Base-by-base conservation (phyloP, 345 rosid species). In the Garcia nutans region DNA sequence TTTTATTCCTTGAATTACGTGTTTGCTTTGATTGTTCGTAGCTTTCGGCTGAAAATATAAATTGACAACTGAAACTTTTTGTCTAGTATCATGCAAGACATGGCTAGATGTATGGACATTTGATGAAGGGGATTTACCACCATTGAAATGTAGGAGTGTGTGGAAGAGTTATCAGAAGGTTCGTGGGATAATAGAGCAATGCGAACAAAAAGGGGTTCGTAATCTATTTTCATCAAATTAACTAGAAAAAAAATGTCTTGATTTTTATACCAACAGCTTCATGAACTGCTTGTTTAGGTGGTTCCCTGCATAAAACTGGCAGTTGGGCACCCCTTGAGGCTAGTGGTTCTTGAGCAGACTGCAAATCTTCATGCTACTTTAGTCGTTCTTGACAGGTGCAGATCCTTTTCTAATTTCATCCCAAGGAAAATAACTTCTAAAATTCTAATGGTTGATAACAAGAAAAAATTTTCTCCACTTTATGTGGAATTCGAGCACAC, bases 291-390 rank as follows among this genome's bases (percentile, higher is more conserved):
- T 24, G 72, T 24, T 3, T 37, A 83, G 85, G 86, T 77, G 12
- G 77, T 80, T 56, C 83, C 83, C 19, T 22, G 68, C 45, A 71
- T 83, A 47, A 76, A 77, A 68, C 67, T 83, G 50, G 86, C 86
- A 10, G 77, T 80, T 73, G 86, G 86, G 45, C 74, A 83, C n/a
- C 83, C 81, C 0, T 55, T 80, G 79, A 80, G 52, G 79, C 82
- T 83, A 7, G 77, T 83, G 41, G 78, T 79, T 56, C 81, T 83
- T 24, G 86, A 83, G 70, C 80, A 80, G 59, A 74, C 76, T 24
- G 77, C 81, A 24, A 83, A 23, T 68, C 81, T 83, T 71, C 79
- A 83, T 62, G 86, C 86, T 28, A 66, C 77, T 64, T 81, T 79
- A 0, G 86, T 80, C 19, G 81, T 83, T 65, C 78, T 83, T 23